phyloP scores from a whole-genome alignment of 1,284 basidiomycete species.

The Tremellales sp. region DNA sequence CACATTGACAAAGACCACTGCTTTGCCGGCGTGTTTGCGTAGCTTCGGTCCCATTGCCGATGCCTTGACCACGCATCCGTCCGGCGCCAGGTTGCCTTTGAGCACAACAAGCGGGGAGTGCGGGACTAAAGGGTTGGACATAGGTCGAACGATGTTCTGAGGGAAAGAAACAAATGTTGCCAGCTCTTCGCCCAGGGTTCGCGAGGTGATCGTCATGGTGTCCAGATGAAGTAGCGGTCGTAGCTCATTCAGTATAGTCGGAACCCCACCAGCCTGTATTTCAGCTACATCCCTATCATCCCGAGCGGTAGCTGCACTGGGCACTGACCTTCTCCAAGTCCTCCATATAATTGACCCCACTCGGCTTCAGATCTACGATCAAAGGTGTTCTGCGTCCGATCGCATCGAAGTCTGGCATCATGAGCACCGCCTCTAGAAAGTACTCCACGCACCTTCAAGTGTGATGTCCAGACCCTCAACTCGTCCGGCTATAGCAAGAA shows the following conservation, averaged over 20 bases:
- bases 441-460: constrained; percentile 34
- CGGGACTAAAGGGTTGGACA: constrained; percentile 33
- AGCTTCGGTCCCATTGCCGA: constrained; percentile 33
- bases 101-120: constrained; percentile 35
- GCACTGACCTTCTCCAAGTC: constrained; percentile 45
- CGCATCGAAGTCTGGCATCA: constrained; percentile 39
- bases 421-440: not conserved
- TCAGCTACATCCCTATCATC: too few species aligned
- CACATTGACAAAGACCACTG: constrained; percentile 34
- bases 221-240: constrained; percentile 33
- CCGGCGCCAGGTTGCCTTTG: constrained; percentile 42
- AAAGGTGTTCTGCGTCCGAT: constrained; percentile 48
- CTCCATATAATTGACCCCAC: constrained; percentile 50
- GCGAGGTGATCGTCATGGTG: constrained; percentile 42
- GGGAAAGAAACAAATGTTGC: constrained; percentile 16
- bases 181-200: constrained; percentile 42
- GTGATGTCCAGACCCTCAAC: constrained; percentile 44
- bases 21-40: constrained; percentile 27
- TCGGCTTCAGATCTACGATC: constrained; percentile 51
- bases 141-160: constrained; percentile 37
- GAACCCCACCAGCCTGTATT: constrained; percentile 50
- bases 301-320: too few species aligned
- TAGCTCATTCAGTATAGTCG: constrained; percentile 31
- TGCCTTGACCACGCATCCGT: constrained; percentile 39
- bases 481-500: constrained; percentile 50